Evolutionary conservation across 2,329 filamentous ascomycete genomes (phyloP).

Genomic region (Fragosphaeria purpurea): DNA sequence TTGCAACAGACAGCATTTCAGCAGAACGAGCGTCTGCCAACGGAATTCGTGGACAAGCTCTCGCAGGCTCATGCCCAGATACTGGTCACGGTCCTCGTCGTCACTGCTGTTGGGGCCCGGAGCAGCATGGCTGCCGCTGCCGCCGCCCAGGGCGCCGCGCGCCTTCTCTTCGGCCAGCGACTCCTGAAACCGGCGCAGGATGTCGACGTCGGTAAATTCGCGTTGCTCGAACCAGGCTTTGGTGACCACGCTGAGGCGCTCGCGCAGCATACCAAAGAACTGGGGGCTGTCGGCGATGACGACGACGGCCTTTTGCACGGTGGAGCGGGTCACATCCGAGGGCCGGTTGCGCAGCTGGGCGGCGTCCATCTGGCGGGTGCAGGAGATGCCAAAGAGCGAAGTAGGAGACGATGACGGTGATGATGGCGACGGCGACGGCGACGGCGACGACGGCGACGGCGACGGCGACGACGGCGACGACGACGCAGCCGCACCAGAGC

Average conservation of each 20-base stretch:
- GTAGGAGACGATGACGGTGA: conserved; percentile 45
- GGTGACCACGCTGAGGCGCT: conserved; percentile 83
- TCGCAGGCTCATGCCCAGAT: conserved; percentile 77
- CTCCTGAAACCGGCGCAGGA: conserved; percentile 83
- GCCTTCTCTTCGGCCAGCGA: conserved; percentile 62
- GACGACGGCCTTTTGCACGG: conserved; percentile 95
- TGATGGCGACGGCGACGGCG: conserved; percentile 46
- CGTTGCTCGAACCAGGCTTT: conserved; percentile 93
- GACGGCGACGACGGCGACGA: conserved; percentile 33
- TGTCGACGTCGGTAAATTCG: conserved; percentile 86
- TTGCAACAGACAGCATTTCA: conserved; percentile 89
- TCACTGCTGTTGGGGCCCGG: conserved; percentile 31
- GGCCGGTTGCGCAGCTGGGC: conserved; percentile 67
- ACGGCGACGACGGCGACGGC: conserved; percentile 43
- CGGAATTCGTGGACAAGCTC: conserved; percentile 92
- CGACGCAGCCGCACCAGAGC: conserved; percentile 16
- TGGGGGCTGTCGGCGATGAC: conserved; percentile 88
- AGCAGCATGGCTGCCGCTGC: not conserved
- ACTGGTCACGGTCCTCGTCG: conserved; percentile 71
- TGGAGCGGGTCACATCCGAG: conserved; percentile 87
- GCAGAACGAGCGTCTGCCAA: conserved; percentile 84
- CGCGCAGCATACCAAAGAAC: conserved; percentile 79
- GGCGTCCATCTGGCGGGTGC: conserved; percentile 82
- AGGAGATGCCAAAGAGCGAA: conserved; percentile 91
- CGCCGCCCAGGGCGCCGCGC: conserved; percentile 32